Evolutionary conservation across 257 asterid genomes (phyloP).

Genomic region (Salvia hispanica): DNA sequence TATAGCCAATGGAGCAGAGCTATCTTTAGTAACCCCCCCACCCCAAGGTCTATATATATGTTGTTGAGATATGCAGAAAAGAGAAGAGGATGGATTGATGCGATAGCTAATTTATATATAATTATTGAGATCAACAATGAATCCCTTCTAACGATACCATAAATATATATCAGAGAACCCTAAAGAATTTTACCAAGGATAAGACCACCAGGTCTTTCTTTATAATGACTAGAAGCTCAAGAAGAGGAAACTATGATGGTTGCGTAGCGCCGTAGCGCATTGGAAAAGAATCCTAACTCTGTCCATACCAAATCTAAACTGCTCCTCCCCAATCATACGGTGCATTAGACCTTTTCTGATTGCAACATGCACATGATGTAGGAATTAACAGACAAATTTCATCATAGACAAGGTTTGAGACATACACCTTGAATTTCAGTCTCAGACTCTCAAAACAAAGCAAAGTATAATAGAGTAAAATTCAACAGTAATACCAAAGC

Average conservation of each 20-base stretch:
- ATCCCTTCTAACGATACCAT: not conserved
- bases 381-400: not conserved
- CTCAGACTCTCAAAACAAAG: too few relatives aligned
- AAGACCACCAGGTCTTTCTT: not conserved
- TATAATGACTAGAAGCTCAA: not conserved
- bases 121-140: too few relatives aligned
- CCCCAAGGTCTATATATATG: too few relatives aligned
- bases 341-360: not conserved
- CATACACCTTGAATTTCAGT: not conserved
- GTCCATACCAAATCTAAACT: not conserved
- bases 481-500: not conserved
- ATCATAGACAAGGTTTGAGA: not conserved
- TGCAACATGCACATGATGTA: not conserved
- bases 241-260: not conserved
- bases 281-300: not conserved
- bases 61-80: not conserved
- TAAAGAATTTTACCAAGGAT: constrained; percentile 1
- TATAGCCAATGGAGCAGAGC: not conserved
- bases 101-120: too few relatives aligned
- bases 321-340: not conserved
- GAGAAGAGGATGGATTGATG: too few relatives aligned
- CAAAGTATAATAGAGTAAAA: not conserved
- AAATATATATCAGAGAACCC: not conserved
- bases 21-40: not conserved
- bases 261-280: not conserved